These are phyloP conservation scores for Cetraspora pellucida DNA, from an alignment of 192 early-diverging fungal species.

Conservation along the genomic window DNA sequence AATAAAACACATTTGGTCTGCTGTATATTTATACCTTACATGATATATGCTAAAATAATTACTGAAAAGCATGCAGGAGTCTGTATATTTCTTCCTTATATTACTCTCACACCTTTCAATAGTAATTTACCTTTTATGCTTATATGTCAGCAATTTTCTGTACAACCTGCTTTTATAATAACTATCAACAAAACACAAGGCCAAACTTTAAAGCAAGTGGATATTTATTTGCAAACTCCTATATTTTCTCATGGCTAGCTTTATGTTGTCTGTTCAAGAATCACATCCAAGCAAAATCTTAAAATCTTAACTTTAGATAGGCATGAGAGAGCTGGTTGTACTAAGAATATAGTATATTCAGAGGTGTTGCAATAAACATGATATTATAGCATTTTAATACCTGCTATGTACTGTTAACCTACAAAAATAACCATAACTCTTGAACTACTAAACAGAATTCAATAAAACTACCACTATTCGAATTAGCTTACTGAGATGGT, in stretches of 20 bases:
- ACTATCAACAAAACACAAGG: conserved; percentile 40
- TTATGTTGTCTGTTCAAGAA: conserved; percentile 30
- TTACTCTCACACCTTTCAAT: conserved; percentile 4
- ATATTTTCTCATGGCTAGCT: conserved; percentile 39
- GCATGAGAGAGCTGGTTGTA: too few species aligned
- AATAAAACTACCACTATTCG: too few species aligned
- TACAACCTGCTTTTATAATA: conserved; percentile 36
- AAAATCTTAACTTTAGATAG: too few species aligned
- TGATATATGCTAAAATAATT: conserved; percentile 13
- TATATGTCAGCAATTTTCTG: conserved; percentile 26
- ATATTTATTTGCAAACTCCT: conserved; percentile 23
- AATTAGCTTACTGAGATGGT: too few species aligned
- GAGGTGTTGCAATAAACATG: too few species aligned
- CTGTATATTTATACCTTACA: neutral
- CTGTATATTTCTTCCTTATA: neutral
- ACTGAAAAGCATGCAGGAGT: neutral
- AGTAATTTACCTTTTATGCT: neutral
- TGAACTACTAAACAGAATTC: too few species aligned
- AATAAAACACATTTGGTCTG: conserved; percentile 26
- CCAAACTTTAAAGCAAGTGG: conserved; percentile 28
- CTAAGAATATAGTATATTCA: too few species aligned
- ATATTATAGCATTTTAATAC: too few species aligned
- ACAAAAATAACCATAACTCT: too few species aligned
- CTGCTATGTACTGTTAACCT: too few species aligned
- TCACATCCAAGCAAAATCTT: neutral